Percentiles rank a stretch among this genome's conserved stretches.
Evolutionary conservation across 2,329 filamentous ascomycete species (phyloP).

Genomic region (Fusarium sp.): DNA sequence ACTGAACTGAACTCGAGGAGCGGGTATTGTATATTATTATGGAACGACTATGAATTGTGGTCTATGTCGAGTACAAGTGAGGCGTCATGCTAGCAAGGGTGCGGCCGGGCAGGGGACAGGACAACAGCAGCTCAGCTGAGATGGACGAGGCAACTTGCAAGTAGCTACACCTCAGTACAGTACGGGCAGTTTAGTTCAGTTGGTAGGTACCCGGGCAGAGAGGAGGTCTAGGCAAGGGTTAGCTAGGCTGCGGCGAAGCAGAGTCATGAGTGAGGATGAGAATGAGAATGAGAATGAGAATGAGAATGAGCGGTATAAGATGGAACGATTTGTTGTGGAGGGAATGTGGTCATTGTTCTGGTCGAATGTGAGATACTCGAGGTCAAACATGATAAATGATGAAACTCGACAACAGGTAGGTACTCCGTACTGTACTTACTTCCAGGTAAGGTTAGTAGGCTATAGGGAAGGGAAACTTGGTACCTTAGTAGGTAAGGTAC

Average conservation of each 20-base stretch:
- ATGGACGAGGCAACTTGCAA: not conserved
- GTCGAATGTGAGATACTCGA: conserved; percentile 20
- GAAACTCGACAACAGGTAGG: conserved; percentile 1
- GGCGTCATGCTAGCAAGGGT: conserved; percentile 24
- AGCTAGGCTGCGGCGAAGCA: conserved; percentile 8
- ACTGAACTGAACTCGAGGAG: not conserved
- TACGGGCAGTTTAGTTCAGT: not conserved
- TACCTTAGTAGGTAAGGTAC: no score
- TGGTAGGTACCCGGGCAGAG: not conserved
- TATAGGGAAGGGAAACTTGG: not conserved
- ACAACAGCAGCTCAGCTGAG: not conserved
- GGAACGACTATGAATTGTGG: conserved; percentile 1
- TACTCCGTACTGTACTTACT: not conserved
- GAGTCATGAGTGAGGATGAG: no score
- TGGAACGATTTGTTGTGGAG: not conserved
- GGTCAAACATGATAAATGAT: conserved; percentile 30
- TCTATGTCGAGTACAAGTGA: conserved; percentile 9
- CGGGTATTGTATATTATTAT: conserved; percentile 8
- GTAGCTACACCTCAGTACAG: not conserved
- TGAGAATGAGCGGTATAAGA: not conserved
- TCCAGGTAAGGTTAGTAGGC: not conserved
- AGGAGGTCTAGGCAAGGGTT: not conserved
- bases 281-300: not conserved
- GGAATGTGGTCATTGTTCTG: conserved; percentile 2
- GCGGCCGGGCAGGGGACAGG: not conserved